A percentile compares a stretch with the other conserved stretches of the same genome.
Evolutionary conservation across 2,329 filamentous ascomycete genomes (phyloP).

Genomic region (Colletotrichum sp.): DNA sequence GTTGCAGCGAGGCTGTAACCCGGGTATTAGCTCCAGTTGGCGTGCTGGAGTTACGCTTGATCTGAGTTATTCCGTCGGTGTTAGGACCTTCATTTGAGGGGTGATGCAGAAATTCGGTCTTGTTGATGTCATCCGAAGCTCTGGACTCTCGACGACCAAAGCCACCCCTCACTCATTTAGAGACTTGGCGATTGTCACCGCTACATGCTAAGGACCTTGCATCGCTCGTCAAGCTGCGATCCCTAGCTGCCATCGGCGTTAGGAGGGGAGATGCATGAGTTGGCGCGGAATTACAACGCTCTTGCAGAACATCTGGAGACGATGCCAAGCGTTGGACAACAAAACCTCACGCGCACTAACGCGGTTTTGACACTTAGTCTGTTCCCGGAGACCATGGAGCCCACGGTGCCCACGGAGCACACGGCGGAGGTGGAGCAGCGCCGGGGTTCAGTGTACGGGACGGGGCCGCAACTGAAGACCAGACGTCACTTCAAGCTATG

Average conservation of each 20-base stretch:
- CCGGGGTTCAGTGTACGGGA: too few species aligned
- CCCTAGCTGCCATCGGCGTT: neutral
- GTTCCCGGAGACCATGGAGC: neutral
- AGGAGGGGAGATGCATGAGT: neutral
- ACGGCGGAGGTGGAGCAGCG: neutral
- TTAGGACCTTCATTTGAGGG: neutral
- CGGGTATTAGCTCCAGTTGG: accelerated
- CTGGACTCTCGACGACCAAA: neutral
- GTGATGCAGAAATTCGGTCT: neutral
- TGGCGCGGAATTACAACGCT: neutral
- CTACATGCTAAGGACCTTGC: neutral
- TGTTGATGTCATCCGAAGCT: slow-evolving; percentile 1
- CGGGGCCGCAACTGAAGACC: neutral
- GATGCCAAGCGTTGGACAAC: neutral
- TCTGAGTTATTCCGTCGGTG: neutral
- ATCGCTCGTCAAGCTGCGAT: neutral
- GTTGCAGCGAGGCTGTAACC: neutral
- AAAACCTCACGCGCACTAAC: neutral
- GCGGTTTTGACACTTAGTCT: neutral
- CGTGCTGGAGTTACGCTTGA: neutral
- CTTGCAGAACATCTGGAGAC: neutral
- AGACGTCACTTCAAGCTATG: neutral
- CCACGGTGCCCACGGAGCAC: neutral
- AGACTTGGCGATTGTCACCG: neutral
- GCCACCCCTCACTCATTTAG: neutral